These are phyloP conservation scores for Gnomoniopsis smithogilvyi DNA, from an alignment of 2,329 filamentous ascomycete genomes.

Conservation along the genomic window DNA sequence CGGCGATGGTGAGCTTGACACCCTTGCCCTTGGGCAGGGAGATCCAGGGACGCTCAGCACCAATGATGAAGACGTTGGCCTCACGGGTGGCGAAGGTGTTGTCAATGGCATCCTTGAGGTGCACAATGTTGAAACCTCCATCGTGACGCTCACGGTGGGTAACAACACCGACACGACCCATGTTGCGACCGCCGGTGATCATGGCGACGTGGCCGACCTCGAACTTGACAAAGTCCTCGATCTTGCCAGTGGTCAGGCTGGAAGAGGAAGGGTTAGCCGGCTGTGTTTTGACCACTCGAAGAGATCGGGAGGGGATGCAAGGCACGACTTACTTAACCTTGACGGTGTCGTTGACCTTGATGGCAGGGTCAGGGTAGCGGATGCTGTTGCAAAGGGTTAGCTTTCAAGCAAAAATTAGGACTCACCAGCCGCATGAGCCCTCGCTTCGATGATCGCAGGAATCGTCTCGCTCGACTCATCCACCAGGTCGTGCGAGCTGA, in stretches of 20 bases:
- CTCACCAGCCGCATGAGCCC: conserved; percentile 54
- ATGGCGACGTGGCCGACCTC: conserved; percentile 98
- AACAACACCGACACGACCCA: conserved; percentile 99
- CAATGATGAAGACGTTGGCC: conserved; percentile 99
- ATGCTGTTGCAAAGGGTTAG: conserved; percentile 64
- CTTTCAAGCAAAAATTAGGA: conserved; percentile 30
- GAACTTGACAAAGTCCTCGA: conserved; percentile 97
- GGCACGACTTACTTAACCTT: conserved; percentile 69
- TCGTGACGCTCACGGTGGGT: conserved; percentile 99
- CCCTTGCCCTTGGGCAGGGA: conserved; percentile 99
- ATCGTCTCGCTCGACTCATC: conserved; percentile 5
- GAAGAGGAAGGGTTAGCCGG: neutral
- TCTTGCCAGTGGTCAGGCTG: conserved; percentile 86
- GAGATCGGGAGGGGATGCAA: neutral
- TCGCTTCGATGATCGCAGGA: conserved; percentile 27
- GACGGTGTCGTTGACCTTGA: conserved; percentile 99
- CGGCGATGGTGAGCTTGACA: conserved; percentile 98
- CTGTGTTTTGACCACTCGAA: too few relatives aligned
- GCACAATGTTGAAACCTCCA: conserved; percentile 99
- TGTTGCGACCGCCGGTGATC: conserved; percentile 99
- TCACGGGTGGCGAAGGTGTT: conserved; percentile 99
- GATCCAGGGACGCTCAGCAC: conserved; percentile 98
- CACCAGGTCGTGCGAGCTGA: neutral
- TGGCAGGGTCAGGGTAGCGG: conserved; percentile 95
- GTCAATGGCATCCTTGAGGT: conserved; percentile 99